Conservation (phyloP, 1,284 basidiomycete genomes). For the Puccinia novopanici region DNA sequence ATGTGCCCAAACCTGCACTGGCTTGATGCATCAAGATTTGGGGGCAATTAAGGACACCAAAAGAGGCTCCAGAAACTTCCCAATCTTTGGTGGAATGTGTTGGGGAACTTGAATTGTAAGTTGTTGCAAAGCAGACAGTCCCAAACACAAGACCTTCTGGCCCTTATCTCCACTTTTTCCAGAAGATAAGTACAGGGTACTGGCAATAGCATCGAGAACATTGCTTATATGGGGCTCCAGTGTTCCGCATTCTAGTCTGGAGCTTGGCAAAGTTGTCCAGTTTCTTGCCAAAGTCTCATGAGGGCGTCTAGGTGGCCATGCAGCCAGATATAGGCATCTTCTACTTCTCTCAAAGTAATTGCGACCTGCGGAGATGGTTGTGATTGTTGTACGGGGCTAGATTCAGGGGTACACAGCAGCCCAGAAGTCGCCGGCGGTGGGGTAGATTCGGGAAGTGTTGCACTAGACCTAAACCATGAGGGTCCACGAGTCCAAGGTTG, state of each 20-base stretch:
- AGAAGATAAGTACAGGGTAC: constrained; percentile 42
- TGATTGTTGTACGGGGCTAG: no score
- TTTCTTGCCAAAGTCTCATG: constrained; percentile 21
- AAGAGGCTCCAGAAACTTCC: constrained; percentile 35
- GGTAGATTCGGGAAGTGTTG: not conserved
- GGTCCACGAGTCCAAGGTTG: constrained; percentile 8
- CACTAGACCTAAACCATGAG: not conserved
- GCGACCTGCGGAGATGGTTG: no score
- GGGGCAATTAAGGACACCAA: constrained; percentile 30
- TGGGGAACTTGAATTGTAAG: constrained; percentile 33
- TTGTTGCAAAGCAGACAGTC: constrained; percentile 35
- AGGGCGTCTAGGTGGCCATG: constrained; percentile 29
- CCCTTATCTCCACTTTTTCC: constrained; percentile 47
- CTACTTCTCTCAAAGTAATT: no score
- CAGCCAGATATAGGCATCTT: constrained; percentile 41
- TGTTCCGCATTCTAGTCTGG: constrained; percentile 4
- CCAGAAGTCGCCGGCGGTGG: not conserved
- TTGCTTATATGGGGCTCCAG: constrained; percentile 21
- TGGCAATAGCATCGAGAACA: constrained; percentile 33
- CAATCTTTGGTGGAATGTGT: constrained; percentile 17
- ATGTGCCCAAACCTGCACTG: constrained; percentile 10
- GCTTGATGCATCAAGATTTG: constrained; percentile 39
- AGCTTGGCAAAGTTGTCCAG: not conserved
- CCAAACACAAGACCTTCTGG: constrained; percentile 33
- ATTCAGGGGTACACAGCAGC: constrained; percentile 12